Evolutionary conservation across 2,329 filamentous ascomycete genomes (phyloP).

Genomic region (Didymella pomorum): DNA sequence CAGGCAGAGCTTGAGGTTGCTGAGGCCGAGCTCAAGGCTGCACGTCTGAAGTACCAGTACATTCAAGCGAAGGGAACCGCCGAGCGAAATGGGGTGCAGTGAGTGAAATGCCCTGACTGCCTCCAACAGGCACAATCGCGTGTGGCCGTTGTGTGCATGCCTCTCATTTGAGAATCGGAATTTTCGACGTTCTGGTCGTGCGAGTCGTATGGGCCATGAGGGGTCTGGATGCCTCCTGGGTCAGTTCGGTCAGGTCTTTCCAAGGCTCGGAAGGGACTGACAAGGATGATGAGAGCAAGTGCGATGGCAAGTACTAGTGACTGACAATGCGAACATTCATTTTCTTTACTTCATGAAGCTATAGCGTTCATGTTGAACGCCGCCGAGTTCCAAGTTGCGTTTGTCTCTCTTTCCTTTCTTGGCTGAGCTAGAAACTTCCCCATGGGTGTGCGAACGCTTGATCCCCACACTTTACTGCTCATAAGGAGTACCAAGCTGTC

Average conservation of each 20-base stretch:
- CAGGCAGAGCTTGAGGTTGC: slow-evolving; percentile 43
- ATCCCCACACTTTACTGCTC: neutral
- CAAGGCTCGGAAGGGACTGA: too few species aligned
- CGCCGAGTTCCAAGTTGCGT: neutral
- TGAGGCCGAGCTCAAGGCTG: slow-evolving; percentile 43
- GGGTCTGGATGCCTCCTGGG: too few species aligned
- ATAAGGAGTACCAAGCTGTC: neutral
- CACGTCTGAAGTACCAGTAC: slow-evolving; percentile 34
- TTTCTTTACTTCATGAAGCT: neutral
- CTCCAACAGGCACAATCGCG: too few species aligned
- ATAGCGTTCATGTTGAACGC: neutral
- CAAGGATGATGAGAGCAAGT: too few species aligned
- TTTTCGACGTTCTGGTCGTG: too few species aligned
- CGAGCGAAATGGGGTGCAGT: neutral
- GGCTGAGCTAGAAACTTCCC: neutral
- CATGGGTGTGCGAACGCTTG: neutral
- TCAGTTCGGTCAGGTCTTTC: too few species aligned
- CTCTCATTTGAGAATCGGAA: too few species aligned
- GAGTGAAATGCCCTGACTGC: neutral
- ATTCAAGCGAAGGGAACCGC: slow-evolving; percentile 30
- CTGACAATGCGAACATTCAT: neutral
- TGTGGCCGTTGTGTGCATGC: too few species aligned
- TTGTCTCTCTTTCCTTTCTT: slow-evolving; percentile 6
- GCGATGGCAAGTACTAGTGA: too few species aligned
- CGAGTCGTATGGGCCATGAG: too few species aligned